Conservation (phyloP, 139 green algal species). For the Closterium sp. region DNA sequence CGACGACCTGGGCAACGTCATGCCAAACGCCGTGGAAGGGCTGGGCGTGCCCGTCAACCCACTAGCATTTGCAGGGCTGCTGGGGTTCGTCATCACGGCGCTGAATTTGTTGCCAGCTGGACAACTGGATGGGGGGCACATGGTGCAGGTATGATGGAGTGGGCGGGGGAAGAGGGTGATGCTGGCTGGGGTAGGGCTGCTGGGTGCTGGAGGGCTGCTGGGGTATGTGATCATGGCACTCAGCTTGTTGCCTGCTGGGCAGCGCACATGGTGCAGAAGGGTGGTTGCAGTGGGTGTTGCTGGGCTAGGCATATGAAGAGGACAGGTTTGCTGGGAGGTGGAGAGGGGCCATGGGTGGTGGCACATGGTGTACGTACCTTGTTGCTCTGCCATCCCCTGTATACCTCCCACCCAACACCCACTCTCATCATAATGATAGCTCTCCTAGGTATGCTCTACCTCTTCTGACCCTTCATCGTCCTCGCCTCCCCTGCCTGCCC, state of each 20-base stretch:
- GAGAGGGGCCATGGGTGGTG: no score
- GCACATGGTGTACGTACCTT: conserved; percentile 17
- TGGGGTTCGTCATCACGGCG: conserved; percentile 35
- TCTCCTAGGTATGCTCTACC: conserved; percentile 35
- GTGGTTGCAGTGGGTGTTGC: conserved; percentile 32
- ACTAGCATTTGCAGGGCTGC: conserved; percentile 38
- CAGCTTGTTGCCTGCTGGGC: conserved; percentile 40
- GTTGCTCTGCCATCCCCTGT: no score
- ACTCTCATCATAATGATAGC: no score
- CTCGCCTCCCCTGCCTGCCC: neutral
- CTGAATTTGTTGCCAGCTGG: conserved; percentile 42
- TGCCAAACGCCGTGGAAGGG: conserved; percentile 33
- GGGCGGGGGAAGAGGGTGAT: neutral
- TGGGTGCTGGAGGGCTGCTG: conserved; percentile 44
- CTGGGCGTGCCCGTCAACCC: conserved; percentile 41
- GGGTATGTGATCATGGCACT: conserved; percentile 35
- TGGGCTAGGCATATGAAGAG: no score
- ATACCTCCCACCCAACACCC: no score
- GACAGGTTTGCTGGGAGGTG: no score
- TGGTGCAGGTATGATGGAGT: conserved; percentile 21
- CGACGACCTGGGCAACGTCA: conserved; percentile 49
- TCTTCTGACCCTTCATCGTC: conserved; percentile 36
- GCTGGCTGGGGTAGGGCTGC: conserved; percentile 21
- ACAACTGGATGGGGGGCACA: conserved; percentile 29
- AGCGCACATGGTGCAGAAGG: no score